Percentiles rank a stretch among this genome's conserved stretches.
Conservation (phyloP, 345 rosid species). For the Cochlearia excelsa region DNA sequence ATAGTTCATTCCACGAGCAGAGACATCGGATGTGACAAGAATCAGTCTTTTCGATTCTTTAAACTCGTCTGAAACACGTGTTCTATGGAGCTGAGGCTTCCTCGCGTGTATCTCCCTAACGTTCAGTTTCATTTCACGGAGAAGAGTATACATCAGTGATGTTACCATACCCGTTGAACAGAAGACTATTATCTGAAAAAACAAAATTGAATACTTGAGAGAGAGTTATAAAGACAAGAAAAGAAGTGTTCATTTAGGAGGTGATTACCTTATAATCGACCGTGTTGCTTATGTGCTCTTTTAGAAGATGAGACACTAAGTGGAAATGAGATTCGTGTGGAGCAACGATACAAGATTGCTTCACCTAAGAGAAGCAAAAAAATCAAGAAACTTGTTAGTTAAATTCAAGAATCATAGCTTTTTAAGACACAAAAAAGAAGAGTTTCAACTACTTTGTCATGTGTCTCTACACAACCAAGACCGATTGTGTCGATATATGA, state of each 20-base stretch:
- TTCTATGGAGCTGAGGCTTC: constrained; percentile 75
- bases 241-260: not conserved
- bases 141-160: constrained; percentile 62
- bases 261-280: constrained; percentile 68
- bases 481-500: constrained; percentile 74
- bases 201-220: constrained; percentile 18
- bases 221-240: not conserved
- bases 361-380: constrained; percentile 48
- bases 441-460: constrained; percentile 48
- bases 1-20: constrained; percentile 90
- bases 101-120: constrained; percentile 92
- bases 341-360: constrained; percentile 64
- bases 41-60: constrained; percentile 64
- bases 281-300: constrained; percentile 54
- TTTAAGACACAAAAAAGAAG: not conserved
- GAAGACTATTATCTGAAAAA: constrained; percentile 74
- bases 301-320: constrained; percentile 60
- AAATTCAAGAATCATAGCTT: constrained; percentile 10
- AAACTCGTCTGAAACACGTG: constrained; percentile 81
- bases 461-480: constrained; percentile 71
- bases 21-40: constrained; percentile 90
- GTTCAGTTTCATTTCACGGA: constrained; percentile 79
- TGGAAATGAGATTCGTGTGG: constrained; percentile 79
- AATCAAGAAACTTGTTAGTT: constrained; percentile 1
- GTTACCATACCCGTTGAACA: constrained; percentile 93